These are phyloP conservation scores for Brachypodium distachyon DNA, from an alignment of 202 grass and related monocot genomes.

Conservation along the genomic window DNA sequence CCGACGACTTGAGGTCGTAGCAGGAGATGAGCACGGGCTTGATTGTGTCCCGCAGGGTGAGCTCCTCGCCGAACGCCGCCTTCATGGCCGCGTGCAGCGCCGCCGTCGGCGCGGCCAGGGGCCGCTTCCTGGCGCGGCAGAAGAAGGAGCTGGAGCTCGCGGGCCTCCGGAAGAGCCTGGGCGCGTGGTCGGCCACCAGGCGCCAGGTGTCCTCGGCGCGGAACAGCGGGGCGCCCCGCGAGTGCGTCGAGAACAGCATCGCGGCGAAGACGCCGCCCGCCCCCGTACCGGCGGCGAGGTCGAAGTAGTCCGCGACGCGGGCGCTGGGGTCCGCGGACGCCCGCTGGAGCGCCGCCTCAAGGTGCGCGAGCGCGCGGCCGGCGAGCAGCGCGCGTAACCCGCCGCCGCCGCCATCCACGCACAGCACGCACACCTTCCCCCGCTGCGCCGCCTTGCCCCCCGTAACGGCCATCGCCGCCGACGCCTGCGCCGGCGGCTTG, in stretches of 20 bases:
- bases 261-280: conserved; percentile 76
- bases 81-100: conserved; percentile 64
- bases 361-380: conserved; percentile 67
- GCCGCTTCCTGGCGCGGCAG: conserved; percentile 44
- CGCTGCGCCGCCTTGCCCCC: conserved; percentile 44
- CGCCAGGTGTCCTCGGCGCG: conserved; percentile 82
- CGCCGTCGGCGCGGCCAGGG: conserved; percentile 42
- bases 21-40: conserved; percentile 94
- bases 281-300: conserved; percentile 77
- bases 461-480: background rate
- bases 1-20: conserved; percentile 75
- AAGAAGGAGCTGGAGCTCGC: conserved; percentile 13
- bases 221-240: conserved; percentile 64
- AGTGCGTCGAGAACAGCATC: conserved; percentile 81
- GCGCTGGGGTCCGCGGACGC: conserved; percentile 58
- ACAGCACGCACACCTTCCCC: conserved; percentile 83
- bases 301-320: conserved; percentile 92
- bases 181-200: conserved; percentile 62
- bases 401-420: conserved; percentile 72
- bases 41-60: conserved; percentile 80
- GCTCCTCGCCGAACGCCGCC: conserved; percentile 55
- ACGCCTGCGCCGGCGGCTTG: conserved; percentile 6
- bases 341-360: conserved; percentile 65
- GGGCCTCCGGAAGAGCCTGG: conserved; percentile 40
- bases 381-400: conserved; percentile 54